Conservation (phyloP, 1,284 basidiomycete genomes). For the Stygiomarasmius scandens region DNA sequence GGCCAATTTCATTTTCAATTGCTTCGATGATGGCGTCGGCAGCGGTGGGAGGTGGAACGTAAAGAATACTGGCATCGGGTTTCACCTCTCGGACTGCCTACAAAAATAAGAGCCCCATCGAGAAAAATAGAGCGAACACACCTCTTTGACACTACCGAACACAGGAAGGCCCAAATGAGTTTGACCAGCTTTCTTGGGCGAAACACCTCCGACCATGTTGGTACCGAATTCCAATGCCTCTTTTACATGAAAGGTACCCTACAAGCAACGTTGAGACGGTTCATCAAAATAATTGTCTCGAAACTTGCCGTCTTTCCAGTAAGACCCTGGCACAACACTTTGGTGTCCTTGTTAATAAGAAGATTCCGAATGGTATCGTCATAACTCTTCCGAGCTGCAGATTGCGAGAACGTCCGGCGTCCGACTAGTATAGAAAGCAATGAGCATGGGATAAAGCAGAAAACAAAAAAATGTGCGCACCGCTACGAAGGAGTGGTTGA, state of each 20-base stretch:
- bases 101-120: not conserved
- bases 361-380: conserved; percentile 92
- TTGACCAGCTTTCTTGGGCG: conserved; percentile 96
- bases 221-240: conserved; percentile 96
- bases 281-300: too few species aligned
- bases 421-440: conserved; percentile 43
- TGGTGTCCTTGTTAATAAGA: conserved; percentile 93
- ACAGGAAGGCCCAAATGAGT: conserved; percentile 95
- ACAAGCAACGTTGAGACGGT: conserved; percentile 12
- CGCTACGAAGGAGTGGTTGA: conserved; percentile 53
- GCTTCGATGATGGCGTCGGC: conserved; percentile 97
- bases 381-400: conserved; percentile 74
- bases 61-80: conserved; percentile 93
- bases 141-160: conserved; percentile 92
- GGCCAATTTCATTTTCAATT: conserved; percentile 94
- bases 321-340: conserved; percentile 91
- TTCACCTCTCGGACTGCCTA: conserved; percentile 83
- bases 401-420: conserved; percentile 80
- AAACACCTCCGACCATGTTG: conserved; percentile 96
- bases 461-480: conserved; percentile 38
- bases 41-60: conserved; percentile 91
- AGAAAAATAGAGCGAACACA: conserved; percentile 33
- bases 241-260: conserved; percentile 97
- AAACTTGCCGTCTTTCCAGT: conserved; percentile 93
- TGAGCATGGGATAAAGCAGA: not conserved